Conservation (phyloP, 345 rosid species). For the Syzygium grande region DNA sequence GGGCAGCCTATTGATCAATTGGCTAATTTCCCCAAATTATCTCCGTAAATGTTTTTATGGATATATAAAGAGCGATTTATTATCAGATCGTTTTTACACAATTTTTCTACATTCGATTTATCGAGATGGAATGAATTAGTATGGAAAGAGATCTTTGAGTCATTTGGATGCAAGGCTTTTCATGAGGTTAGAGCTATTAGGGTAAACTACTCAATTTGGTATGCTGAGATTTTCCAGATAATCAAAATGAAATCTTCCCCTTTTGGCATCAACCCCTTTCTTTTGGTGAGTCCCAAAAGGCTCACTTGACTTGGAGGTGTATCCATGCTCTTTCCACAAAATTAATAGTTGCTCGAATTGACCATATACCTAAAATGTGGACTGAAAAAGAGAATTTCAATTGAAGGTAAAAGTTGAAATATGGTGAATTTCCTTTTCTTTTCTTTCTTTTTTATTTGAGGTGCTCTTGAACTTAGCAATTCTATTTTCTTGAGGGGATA, state of each 20-base stretch:
- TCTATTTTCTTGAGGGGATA: background rate
- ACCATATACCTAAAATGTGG: background rate
- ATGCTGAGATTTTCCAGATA: background rate
- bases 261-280: background rate
- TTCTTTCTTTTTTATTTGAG: background rate
- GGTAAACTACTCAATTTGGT: background rate
- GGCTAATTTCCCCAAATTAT: background rate
- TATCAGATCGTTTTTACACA: accelerated
- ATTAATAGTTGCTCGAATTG: background rate
- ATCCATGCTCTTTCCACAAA: background rate
- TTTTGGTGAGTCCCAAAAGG: background rate
- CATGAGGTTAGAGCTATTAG: background rate
- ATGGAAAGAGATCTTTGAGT: background rate
- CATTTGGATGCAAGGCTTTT: background rate
- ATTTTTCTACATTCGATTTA: background rate
- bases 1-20: accelerated
- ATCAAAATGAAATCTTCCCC: background rate
- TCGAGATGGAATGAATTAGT: background rate
- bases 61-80: too few relatives aligned
- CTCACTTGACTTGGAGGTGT: background rate
- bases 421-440: background rate
- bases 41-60: accelerated
- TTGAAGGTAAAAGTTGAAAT: background rate
- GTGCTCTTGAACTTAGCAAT: background rate
- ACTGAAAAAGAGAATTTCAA: background rate